A percentile compares a stretch with the other conserved stretches of the same genome.
Conservation (phyloP, 768 basidiomycete species). For the Amanita jacksonii region DNA sequence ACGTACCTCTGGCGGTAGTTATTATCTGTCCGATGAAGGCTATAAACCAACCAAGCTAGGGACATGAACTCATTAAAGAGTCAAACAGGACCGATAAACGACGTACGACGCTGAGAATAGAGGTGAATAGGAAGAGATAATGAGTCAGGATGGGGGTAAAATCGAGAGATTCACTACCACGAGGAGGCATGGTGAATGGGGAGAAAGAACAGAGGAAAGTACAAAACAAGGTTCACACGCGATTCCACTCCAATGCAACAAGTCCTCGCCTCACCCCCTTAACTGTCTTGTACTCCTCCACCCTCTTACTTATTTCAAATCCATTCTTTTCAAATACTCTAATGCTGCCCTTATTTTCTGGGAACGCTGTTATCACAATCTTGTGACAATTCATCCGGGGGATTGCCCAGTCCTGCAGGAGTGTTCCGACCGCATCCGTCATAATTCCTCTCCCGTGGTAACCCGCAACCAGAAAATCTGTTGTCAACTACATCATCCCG, state of each 20-base stretch:
- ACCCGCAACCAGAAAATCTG: constrained; percentile 19
- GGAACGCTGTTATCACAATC: constrained; percentile 35
- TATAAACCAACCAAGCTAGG: constrained; percentile 66
- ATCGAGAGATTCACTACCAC: constrained; percentile 61
- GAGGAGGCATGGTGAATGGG: constrained; percentile 36
- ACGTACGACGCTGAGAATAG: constrained; percentile 70
- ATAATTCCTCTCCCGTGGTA: constrained; percentile 40
- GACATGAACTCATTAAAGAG: constrained; percentile 11
- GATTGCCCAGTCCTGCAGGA: constrained; percentile 52
- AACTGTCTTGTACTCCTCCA: constrained; percentile 28
- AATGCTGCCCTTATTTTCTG: constrained; percentile 49
- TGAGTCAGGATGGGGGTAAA: constrained; percentile 86
- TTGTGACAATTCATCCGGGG: constrained; percentile 50
- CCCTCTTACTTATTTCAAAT: constrained; percentile 31
- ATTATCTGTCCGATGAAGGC: constrained; percentile 73
- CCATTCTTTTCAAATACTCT: constrained; percentile 63
- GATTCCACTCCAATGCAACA: constrained; percentile 23
- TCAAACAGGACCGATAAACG: constrained; percentile 9
- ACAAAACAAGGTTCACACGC: constrained; percentile 2
- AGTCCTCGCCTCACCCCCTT: constrained; percentile 28
- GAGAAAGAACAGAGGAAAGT: constrained; percentile 4
- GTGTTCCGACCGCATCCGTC: constrained; percentile 47
- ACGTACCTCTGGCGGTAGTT: constrained; percentile 43
- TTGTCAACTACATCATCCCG: not conserved
- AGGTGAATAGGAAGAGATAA: constrained; percentile 86